These are phyloP conservation scores for Pyrus pyrifolia DNA, from an alignment of 306 rosid genomes.

Conservation along the genomic window DNA sequence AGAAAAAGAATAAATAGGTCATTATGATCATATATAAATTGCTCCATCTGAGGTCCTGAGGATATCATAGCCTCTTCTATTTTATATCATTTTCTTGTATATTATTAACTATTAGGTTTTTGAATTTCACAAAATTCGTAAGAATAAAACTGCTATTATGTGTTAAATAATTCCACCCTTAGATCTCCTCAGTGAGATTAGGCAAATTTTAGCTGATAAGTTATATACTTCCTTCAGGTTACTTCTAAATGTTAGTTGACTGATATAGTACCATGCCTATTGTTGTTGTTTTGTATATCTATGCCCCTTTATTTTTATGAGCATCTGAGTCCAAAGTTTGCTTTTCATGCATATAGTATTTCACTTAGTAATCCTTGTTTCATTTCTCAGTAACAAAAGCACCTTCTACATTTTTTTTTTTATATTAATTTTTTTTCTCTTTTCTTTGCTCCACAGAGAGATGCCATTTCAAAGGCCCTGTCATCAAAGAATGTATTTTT, in stretches of 20 bases:
- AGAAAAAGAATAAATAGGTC: too few species aligned
- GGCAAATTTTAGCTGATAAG: background rate
- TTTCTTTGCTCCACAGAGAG: conserved; percentile 44
- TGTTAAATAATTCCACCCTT: background rate
- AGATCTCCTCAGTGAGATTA: background rate
- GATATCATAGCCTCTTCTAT: background rate
- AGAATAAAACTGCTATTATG: background rate
- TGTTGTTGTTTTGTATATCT: background rate
- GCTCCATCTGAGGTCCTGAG: background rate
- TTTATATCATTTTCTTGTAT: background rate
- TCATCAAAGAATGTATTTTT: conserved; percentile 78
- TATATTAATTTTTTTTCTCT: background rate
- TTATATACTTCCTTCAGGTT: background rate
- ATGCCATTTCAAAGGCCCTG: conserved; percentile 83
- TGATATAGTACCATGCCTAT: background rate
- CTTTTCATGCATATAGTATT: conserved; percentile 9
- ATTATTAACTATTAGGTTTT: background rate
- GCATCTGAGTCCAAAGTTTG: background rate
- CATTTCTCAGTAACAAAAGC: conserved; percentile 13
- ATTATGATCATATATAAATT: background rate
- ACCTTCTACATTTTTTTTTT: conserved; percentile 12
- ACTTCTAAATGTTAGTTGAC: background rate
- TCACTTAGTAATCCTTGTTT: conserved; percentile 12
- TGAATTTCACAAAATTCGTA: background rate
- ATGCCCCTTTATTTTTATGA: background rate